Conservation (phyloP, 768 basidiomycete species). For the Termitomyces sp. region DNA sequence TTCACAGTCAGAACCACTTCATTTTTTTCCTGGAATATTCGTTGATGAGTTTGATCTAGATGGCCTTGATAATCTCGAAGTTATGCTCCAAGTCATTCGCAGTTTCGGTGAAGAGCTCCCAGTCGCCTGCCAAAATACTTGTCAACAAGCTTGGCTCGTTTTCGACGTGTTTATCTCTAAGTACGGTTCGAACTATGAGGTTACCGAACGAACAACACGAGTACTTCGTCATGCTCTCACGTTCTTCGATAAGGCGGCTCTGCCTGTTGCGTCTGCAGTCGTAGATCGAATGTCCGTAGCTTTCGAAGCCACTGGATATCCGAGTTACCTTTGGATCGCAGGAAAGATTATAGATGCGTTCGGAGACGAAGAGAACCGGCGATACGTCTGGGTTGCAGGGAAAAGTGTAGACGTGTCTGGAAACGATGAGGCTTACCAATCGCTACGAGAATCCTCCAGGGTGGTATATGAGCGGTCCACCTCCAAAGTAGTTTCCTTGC, state of each 20-base stretch:
- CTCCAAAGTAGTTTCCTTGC: constrained; percentile 56
- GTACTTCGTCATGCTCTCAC: constrained; percentile 80
- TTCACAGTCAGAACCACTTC: constrained; percentile 51
- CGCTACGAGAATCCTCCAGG: constrained; percentile 52
- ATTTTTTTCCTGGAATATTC: not conserved
- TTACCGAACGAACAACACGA: constrained; percentile 80
- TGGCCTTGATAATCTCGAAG: constrained; percentile 86
- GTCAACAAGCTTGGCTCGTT: constrained; percentile 76
- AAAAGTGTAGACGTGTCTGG: constrained; percentile 78
- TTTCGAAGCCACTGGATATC: constrained; percentile 77
- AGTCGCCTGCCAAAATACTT: constrained; percentile 69
- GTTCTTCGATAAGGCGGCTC: constrained; percentile 67
- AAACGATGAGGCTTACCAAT: constrained; percentile 45
- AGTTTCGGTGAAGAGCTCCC: constrained; percentile 84
- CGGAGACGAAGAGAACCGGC: constrained; percentile 53
- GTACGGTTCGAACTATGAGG: constrained; percentile 68
- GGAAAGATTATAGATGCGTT: constrained; percentile 82
- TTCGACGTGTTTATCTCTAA: constrained; percentile 78
- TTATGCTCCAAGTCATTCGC: constrained; percentile 82
- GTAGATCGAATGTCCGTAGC: constrained; percentile 69
- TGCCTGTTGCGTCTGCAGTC: constrained; percentile 65
- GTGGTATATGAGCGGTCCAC: constrained; percentile 75
- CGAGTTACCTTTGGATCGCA: constrained; percentile 92
- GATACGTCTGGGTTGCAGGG: constrained; percentile 90
- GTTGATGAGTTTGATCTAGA: constrained; percentile 37